Conservation (phyloP, 768 basidiomycete species). For the Suillus plorans region DNA sequence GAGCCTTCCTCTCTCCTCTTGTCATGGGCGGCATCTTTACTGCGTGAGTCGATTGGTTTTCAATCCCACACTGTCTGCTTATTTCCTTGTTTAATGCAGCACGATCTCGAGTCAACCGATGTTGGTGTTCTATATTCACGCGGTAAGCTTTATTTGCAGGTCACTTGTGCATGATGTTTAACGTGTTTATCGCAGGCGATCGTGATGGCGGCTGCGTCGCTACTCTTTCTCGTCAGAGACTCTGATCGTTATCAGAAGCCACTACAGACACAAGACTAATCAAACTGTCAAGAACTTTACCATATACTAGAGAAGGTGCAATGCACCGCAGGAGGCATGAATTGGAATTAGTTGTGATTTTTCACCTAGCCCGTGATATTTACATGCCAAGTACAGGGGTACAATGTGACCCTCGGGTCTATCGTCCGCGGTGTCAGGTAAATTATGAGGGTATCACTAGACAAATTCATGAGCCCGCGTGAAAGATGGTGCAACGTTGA, state of each 20-base stretch:
- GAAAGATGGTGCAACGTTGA: neutral
- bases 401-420: no score
- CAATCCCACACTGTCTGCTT: neutral
- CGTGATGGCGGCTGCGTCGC: slow-evolving; percentile 15
- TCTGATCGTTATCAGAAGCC: slow-evolving; percentile 16
- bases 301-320: neutral
- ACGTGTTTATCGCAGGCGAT: slow-evolving; percentile 13
- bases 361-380: neutral
- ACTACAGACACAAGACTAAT: neutral
- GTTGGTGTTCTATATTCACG: slow-evolving; percentile 25
- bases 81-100: neutral
- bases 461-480: neutral
- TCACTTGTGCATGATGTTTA: neutral
- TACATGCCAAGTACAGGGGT: neutral
- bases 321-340: neutral
- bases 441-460: neutral
- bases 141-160: slow-evolving; percentile 14
- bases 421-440: neutral
- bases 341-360: neutral
- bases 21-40: slow-evolving; percentile 31
- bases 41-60: slow-evolving; percentile 9
- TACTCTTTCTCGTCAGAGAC: slow-evolving; percentile 26
- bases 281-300: neutral
- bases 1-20: slow-evolving; percentile 24
- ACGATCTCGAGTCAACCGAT: slow-evolving; percentile 22